Percentiles rank a stretch among this genome's conserved stretches.
These are phyloP conservation scores for Rhazya stricta DNA, from an alignment of 257 asterid genomes.

Conservation along the genomic window DNA sequence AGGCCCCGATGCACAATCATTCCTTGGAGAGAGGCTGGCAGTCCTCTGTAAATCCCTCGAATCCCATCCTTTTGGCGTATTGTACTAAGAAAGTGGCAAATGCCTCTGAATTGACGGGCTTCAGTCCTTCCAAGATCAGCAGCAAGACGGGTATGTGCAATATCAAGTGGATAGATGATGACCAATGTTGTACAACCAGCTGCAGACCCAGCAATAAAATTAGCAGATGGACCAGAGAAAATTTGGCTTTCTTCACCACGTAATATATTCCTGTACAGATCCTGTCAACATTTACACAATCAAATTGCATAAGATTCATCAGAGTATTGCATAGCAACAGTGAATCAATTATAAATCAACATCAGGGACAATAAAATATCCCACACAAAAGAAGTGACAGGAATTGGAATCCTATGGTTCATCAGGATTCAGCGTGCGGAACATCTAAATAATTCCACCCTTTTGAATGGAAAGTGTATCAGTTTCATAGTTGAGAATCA, in stretches of 20 bases:
- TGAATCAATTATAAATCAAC: not conserved
- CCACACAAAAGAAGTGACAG: not conserved
- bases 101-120: constrained; percentile 79
- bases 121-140: constrained; percentile 81
- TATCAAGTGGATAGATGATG: constrained; percentile 91
- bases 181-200: constrained; percentile 90
- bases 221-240: constrained; percentile 68
- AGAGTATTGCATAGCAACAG: not conserved
- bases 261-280: constrained; percentile 65
- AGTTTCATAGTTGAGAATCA: not conserved
- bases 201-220: constrained; percentile 78
- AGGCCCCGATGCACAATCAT: constrained; percentile 89
- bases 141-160: constrained; percentile 93
- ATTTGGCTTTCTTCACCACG: constrained; percentile 49
- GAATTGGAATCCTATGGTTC: not conserved
- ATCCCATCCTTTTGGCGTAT: constrained; percentile 55
- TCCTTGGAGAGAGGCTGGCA: constrained; percentile 88
- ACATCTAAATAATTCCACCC: not conserved
- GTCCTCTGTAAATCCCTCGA: constrained; percentile 82
- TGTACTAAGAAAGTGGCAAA: constrained; percentile 66
- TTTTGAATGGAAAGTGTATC: not conserved
- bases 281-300: constrained; percentile 39
- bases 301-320: not conserved
- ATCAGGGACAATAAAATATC: not conserved
- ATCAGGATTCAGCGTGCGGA: not conserved